Percentiles rank a stretch among this genome's conserved stretches.
These are phyloP conservation scores for Elsinoe arachidis DNA, from an alignment of 2,329 filamentous ascomycete genomes.

Conservation along the genomic window DNA sequence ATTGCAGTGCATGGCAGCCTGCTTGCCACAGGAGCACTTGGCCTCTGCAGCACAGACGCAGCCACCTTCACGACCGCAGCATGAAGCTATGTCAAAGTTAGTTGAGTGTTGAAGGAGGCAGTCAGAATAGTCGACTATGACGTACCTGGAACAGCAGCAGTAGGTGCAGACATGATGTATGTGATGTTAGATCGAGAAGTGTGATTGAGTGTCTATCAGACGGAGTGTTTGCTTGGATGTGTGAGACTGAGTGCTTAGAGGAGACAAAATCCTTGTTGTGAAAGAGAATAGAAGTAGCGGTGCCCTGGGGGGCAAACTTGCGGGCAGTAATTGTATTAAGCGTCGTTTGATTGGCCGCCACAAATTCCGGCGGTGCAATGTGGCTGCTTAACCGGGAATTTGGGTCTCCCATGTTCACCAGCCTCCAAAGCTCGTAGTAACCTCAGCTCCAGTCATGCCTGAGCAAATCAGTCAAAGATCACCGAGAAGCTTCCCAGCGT, in stretches of 20 bases:
- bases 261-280: background rate
- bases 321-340: background rate
- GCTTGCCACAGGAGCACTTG: slow-evolving; percentile 81
- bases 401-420: too few species aligned
- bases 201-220: background rate
- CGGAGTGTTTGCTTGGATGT: background rate
- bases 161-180: slow-evolving; percentile 32
- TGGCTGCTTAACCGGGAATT: too few species aligned
- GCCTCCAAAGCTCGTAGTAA: too few species aligned
- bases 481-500: too few species aligned
- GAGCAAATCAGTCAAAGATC: too few species aligned
- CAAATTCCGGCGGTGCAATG: background rate
- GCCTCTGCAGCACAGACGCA: slow-evolving; percentile 47
- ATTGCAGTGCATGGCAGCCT: slow-evolving; percentile 75
- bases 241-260: background rate
- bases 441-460: too few species aligned
- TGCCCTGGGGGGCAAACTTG: background rate
- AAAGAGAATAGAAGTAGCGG: background rate
- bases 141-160: slow-evolving; percentile 36
- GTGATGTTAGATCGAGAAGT: background rate
- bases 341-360: slow-evolving; percentile 1
- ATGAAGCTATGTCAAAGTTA: slow-evolving; percentile 35
- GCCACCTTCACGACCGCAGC: slow-evolving; percentile 49
- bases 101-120: slow-evolving; percentile 27
- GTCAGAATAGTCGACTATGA: background rate